Evolutionary conservation across 148 eudicot genomes (phyloP).

Genomic region (Camellia lanceoleosa): DNA sequence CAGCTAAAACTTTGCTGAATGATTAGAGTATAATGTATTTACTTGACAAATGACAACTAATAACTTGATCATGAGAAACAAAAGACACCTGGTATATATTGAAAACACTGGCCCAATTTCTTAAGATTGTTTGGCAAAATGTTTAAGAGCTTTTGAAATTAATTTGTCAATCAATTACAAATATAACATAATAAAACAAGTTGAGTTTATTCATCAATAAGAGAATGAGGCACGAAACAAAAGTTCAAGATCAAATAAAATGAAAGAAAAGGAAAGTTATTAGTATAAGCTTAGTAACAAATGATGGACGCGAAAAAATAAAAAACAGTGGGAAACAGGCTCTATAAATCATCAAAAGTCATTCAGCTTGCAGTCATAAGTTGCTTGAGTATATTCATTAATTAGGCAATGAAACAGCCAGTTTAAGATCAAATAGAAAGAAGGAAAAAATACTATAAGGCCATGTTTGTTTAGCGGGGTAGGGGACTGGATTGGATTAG

Average conservation of each 20-base stretch:
- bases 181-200: neutral
- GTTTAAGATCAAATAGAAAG: neutral
- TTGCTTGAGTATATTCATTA: neutral
- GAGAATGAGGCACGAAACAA: too few species aligned
- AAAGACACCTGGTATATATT: neutral
- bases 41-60: neutral
- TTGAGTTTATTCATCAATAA: too few species aligned
- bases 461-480: too few species aligned
- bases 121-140: neutral
- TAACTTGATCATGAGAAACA: neutral
- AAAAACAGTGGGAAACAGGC: too few species aligned
- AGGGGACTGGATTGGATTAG: too few species aligned
- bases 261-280: too few species aligned
- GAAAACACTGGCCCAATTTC: neutral
- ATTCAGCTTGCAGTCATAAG: neutral
- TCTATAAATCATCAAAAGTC: too few species aligned
- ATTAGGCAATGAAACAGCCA: neutral
- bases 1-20: slow-evolving; percentile 1
- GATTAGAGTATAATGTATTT: neutral
- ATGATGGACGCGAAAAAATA: neutral
- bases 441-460: neutral
- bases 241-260: too few species aligned
- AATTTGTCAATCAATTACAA: neutral
- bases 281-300: too few species aligned
- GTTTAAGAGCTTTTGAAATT: neutral